A percentile compares a stretch with the other conserved stretches of the same genome.
Conservation (phyloP, 805 yeast genomes). For the Wickerhamiella siamensis region DNA sequence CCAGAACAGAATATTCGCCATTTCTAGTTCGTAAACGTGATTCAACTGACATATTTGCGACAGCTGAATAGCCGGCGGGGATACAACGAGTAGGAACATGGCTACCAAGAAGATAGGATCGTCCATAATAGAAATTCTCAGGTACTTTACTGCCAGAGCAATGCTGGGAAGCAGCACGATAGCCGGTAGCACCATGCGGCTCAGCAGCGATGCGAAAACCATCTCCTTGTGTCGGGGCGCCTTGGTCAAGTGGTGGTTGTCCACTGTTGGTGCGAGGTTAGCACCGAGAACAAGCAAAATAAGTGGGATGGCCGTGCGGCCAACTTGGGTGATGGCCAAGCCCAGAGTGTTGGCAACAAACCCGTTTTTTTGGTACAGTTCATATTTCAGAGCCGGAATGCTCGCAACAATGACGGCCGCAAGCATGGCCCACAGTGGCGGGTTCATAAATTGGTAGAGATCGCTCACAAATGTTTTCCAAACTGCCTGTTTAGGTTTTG, state of each 20-base stretch:
- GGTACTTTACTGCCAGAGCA: slow-evolving; percentile 37
- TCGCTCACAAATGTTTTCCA: slow-evolving; percentile 11
- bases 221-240: slow-evolving; percentile 31
- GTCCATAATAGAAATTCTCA: slow-evolving; percentile 33
- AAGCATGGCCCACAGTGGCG: slow-evolving; percentile 51
- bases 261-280: slow-evolving; percentile 43
- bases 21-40: slow-evolving; percentile 44
- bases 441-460: slow-evolving; percentile 37
- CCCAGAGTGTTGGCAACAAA: slow-evolving; percentile 40
- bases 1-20: slow-evolving; percentile 55
- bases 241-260: slow-evolving; percentile 24
- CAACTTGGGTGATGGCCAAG: slow-evolving; percentile 38
- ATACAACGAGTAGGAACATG: slow-evolving; percentile 41
- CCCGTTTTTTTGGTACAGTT: slow-evolving; percentile 30
- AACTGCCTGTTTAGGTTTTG: background rate
- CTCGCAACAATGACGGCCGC: slow-evolving; percentile 46
- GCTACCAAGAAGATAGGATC: slow-evolving; percentile 50
- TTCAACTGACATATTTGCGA: slow-evolving; percentile 52
- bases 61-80: slow-evolving; percentile 57
- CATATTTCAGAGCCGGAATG: slow-evolving; percentile 33
- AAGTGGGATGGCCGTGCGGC: slow-evolving; percentile 46
- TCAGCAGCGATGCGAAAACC: slow-evolving; percentile 37
- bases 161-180: slow-evolving; percentile 39
- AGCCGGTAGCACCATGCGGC: slow-evolving; percentile 50
- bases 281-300: slow-evolving; percentile 48